Conservation (phyloP, 805 yeast genomes). For the Ogataea pini region DNA sequence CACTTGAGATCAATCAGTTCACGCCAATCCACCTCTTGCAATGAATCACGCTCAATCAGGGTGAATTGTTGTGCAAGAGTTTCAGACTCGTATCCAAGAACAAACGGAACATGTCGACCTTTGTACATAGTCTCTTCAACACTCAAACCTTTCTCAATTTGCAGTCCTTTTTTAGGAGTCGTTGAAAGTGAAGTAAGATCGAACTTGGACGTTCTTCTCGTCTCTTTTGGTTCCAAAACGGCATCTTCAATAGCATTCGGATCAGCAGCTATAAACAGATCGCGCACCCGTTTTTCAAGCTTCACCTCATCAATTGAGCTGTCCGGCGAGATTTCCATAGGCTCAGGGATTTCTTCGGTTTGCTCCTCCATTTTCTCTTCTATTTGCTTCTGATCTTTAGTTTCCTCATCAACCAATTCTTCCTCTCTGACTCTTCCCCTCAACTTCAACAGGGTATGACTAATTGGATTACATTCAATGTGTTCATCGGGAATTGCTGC, state of each 20-base stretch:
- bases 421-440: constrained; percentile 56
- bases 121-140: constrained; percentile 44
- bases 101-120: constrained; percentile 75
- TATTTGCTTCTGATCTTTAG: neutral
- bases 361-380: too few species aligned
- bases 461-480: constrained; percentile 66
- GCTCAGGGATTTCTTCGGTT: too few species aligned
- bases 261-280: constrained; percentile 31
- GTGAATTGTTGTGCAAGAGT: constrained; percentile 81
- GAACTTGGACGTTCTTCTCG: constrained; percentile 25
- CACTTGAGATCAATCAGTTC: constrained; percentile 78
- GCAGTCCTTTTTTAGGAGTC: constrained; percentile 30
- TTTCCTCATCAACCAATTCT: constrained; percentile 33
- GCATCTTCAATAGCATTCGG: constrained; percentile 15
- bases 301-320: constrained; percentile 32
- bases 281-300: constrained; percentile 36
- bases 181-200: constrained; percentile 31
- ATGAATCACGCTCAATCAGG: constrained; percentile 78
- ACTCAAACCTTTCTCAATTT: constrained; percentile 17
- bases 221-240: constrained; percentile 2
- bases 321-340: constrained; percentile 4
- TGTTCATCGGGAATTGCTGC: constrained; percentile 86
- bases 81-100: constrained; percentile 68
- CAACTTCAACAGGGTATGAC: constrained; percentile 70
- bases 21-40: constrained; percentile 88